Evolutionary conservation across 1,284 basidiomycete species (phyloP).

Genomic region (Bjerkandera adusta): DNA sequence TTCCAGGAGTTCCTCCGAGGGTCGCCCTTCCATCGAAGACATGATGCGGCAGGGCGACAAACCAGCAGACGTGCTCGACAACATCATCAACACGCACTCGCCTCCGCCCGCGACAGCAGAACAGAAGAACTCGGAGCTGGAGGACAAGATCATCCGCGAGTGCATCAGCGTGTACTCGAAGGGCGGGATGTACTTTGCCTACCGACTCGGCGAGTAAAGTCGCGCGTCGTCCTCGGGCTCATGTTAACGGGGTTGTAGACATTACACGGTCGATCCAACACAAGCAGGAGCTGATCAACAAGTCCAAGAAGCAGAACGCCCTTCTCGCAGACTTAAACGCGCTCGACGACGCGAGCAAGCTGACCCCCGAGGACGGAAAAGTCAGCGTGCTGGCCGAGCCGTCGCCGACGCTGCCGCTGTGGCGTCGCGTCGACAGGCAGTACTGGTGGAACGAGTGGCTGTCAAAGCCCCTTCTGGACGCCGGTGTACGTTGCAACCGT

Average conservation of each 20-base stretch:
- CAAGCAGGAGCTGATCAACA: slow-evolving; percentile 65
- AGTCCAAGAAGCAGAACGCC: slow-evolving; percentile 50
- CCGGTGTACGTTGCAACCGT: slow-evolving; percentile 46
- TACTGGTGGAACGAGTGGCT: slow-evolving; percentile 93
- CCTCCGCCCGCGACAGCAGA: slow-evolving; percentile 57
- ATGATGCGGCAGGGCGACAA: slow-evolving; percentile 46
- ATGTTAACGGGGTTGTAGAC: slow-evolving; percentile 41
- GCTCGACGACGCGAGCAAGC: slow-evolving; percentile 22
- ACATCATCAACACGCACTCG: slow-evolving; percentile 55
- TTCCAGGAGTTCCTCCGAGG: slow-evolving; percentile 28
- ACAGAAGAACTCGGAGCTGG: slow-evolving; percentile 68
- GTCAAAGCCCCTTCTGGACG: slow-evolving; percentile 70
- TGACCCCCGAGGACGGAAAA: slow-evolving; percentile 35
- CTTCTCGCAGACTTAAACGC: slow-evolving; percentile 60
- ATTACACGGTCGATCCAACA: slow-evolving; percentile 78
- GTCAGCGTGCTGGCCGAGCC: slow-evolving; percentile 66
- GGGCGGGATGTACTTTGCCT: slow-evolving; percentile 81
- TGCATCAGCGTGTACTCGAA: slow-evolving; percentile 67
- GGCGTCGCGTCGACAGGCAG: slow-evolving; percentile 78
- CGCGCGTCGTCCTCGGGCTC: no score
- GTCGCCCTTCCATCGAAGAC: slow-evolving; percentile 45
- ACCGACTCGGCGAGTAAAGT: slow-evolving; percentile 64
- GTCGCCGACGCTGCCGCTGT: slow-evolving; percentile 69
- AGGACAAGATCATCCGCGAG: slow-evolving; percentile 76
- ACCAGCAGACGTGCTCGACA: slow-evolving; percentile 48